Conservation (phyloP, 371 early-diverging fungal genomes). For the Modicella reniformis region DNA sequence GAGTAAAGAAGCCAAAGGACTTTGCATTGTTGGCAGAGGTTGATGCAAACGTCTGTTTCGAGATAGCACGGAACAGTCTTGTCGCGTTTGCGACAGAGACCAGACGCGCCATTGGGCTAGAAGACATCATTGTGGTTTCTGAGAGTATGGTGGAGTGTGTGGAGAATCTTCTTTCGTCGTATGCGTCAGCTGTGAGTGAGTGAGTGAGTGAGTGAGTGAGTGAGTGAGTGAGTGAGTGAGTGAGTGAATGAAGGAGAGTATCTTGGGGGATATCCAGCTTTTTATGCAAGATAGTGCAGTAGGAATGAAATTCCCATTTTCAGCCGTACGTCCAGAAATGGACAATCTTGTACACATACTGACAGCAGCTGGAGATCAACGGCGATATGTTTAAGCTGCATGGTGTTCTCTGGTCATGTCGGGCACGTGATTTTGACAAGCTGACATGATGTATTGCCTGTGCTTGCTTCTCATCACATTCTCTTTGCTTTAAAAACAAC, state of each 20-base stretch:
- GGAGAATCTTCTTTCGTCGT: neutral
- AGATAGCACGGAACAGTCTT: constrained; percentile 17
- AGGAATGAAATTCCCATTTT: constrained; percentile 3
- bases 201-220: constrained; percentile 2
- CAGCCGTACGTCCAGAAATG: neutral
- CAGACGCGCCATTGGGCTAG: constrained; percentile 27
- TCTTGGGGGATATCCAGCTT: too few relatives aligned
- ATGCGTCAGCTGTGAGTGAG: neutral
- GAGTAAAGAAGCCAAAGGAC: constrained; percentile 7
- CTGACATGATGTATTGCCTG: neutral
- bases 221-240: neutral
- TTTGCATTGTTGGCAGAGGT: constrained; percentile 6
- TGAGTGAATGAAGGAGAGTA: constrained; percentile 5
- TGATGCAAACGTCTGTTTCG: constrained; percentile 25
- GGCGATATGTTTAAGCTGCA: too few relatives aligned
- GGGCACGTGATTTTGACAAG: neutral
- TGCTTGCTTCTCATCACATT: neutral
- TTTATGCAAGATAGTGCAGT: neutral
- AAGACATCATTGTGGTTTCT: constrained; percentile 16
- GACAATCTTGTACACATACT: too few relatives aligned
- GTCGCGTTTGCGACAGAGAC: constrained; percentile 37
- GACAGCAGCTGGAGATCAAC: too few relatives aligned
- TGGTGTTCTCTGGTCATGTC: too few relatives aligned
- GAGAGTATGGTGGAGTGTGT: neutral
- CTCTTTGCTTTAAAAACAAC: too few relatives aligned